These are phyloP conservation scores for Zygotorulaspora florentina DNA, from an alignment of 805 yeast species.

Conservation along the genomic window DNA sequence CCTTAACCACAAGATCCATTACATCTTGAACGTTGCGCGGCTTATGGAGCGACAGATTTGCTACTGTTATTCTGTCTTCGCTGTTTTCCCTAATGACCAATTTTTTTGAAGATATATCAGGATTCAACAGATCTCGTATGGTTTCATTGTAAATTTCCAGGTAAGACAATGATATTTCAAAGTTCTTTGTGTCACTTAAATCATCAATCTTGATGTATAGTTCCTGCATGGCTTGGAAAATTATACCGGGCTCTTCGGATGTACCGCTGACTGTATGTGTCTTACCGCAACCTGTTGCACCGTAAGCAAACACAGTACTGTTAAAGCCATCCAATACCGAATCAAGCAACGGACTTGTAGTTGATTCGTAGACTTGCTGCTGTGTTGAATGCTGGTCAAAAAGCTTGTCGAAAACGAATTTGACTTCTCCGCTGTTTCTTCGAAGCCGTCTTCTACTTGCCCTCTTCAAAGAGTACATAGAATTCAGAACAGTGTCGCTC, in stretches of 20 bases:
- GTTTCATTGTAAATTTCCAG: constrained; percentile 90
- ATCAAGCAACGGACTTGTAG: constrained; percentile 70
- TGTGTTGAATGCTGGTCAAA: constrained; percentile 68
- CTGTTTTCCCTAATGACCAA: constrained; percentile 69
- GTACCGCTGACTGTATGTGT: constrained; percentile 86
- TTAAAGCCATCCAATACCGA: constrained; percentile 80
- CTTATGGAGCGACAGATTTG: constrained; percentile 61
- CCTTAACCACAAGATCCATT: constrained; percentile 68
- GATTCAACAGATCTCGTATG: constrained; percentile 70
- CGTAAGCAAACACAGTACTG: constrained; percentile 91
- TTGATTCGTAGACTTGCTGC: constrained; percentile 57
- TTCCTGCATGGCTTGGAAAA: constrained; percentile 73
- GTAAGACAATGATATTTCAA: constrained; percentile 66
- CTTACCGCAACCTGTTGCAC: constrained; percentile 98
- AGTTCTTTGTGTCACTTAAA: constrained; percentile 47
- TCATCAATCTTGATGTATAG: constrained; percentile 59
- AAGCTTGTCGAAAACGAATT: constrained; percentile 76
- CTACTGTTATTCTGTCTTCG: constrained; percentile 55
- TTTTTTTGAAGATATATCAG: constrained; percentile 44
- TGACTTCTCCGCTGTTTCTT: constrained; percentile 48
- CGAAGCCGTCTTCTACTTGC: constrained; percentile 19
- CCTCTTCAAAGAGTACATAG: constrained; percentile 26
- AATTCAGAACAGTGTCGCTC: constrained; percentile 28
- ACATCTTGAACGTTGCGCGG: constrained; percentile 66
- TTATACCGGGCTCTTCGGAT: constrained; percentile 69